Base-by-base conservation (phyloP, 805 yeast species). In the Diddensiella transvaalensis region DNA sequence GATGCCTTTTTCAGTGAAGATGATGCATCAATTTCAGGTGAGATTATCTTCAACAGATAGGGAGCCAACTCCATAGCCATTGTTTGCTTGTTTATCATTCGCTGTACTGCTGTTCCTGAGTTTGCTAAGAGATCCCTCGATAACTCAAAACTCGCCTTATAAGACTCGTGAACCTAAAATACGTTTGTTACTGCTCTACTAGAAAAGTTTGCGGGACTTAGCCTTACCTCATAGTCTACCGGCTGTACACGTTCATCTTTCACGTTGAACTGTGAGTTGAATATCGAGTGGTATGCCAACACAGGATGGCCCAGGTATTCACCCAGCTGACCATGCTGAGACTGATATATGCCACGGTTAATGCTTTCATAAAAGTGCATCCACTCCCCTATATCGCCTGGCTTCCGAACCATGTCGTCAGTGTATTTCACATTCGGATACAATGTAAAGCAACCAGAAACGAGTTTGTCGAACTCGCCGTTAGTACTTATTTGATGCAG, bases 331-430 rank as follows among this genome's bases (percentile, higher is more conserved):
- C 73, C 72, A 50, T 72, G 71, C 45, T 74, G 76, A 46, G 68
- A 67, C 30, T 61, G 73, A 42, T 69, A 69, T 0, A 71, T 68
- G 38, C 67, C 67, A 10, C 52, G 53, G 33, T 65, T 64, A 61
- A 83, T 64, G n/a, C 67, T 42, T 61, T 90, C 97, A 53, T 82
- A 77, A 61, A 85, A 86, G 55, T 67, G 76, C 23, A 86, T 61
- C 96, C 96, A 90, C 53, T 87, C 93, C 37, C 85, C 76, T 5
- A 88, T 68, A 22, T 64, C 68, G 11, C 77, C 64, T 0, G 95
- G 85, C 54, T 82, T 83, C 5, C 55, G 55, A 22, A 87, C 65
- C 41, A 80, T 71, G 47, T 78, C 82, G 55, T 87, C 95, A 38
- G 83, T 72, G 59, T 80, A 81, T 24, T 78, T 80, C 50, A 79